Evolutionary conservation across 306 rosid species (phyloP).

Genomic region (Alnus rubra): DNA sequence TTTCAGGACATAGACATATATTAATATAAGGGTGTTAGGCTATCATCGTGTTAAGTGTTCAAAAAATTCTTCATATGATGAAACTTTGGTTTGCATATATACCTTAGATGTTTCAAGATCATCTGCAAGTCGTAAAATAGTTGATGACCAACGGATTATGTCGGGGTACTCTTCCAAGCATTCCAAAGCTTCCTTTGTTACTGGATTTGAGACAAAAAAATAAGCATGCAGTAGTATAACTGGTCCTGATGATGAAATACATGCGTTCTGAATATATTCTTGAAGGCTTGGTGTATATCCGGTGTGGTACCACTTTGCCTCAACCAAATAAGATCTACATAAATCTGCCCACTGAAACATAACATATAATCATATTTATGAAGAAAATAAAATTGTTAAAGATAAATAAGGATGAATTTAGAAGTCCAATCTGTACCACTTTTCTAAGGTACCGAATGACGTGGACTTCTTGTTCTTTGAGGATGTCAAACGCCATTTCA

Average conservation of each 20-base stretch:
- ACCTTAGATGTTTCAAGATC: conserved; percentile 25
- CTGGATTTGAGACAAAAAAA: conserved; percentile 1
- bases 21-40: neutral
- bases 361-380: neutral
- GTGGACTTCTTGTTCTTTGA: neutral
- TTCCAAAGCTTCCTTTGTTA: neutral
- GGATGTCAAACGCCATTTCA: neutral
- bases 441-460: neutral
- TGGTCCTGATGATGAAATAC: conserved; percentile 18
- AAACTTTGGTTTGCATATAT: neutral
- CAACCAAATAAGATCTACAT: conserved; percentile 3
- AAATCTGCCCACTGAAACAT: neutral
- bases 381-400: neutral
- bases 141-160: neutral
- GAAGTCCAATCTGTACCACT: neutral
- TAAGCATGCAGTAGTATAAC: neutral
- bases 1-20: neutral
- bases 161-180: neutral
- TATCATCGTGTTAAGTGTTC: neutral
- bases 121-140: conserved; percentile 24
- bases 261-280: conserved; percentile 27
- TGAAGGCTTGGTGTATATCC: conserved; percentile 4
- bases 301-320: conserved; percentile 16
- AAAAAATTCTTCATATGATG: neutral
- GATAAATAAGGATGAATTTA: neutral